Evolutionary conservation across 2,329 filamentous ascomycete species (phyloP), one percentile per base, ranked within the genome.

Genomic region (Fusarium ambrosium): DNA sequence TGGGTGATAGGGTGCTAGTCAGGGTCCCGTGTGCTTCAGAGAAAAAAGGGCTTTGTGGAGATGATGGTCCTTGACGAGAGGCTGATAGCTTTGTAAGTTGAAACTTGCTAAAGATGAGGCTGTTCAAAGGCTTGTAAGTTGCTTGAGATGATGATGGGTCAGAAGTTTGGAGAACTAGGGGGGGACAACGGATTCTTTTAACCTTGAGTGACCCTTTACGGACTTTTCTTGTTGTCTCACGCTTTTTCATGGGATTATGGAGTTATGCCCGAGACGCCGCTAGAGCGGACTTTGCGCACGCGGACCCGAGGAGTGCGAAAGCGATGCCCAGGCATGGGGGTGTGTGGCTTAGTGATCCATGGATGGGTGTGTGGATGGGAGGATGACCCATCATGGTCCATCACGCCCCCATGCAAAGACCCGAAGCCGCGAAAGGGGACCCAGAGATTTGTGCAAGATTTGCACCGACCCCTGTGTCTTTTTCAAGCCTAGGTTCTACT

Each of bases 241-340:
- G 60, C 64, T 58, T 68, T 61, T 61, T 68, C 72, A 71, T 76
- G 73, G 73, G 61, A 78, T 73, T 73, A 74, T 72, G 74, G 70
- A 65, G 77, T 78, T 78, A 78, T 78, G 79, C 68, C 78, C 74
- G 70, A 72, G 70, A 70, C 71, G 73, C 75, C 69, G 73, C 74
- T 72, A 75, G 60, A 72, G 76, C 81, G 81, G 81, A 81, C 72
- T 82, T 81, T 81, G 79, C 72, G 69, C 73, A 76, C 75, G 78
- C 79, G 79, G 78, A 72, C 79, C 80, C 80, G 80, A 80, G 77
- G 72, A 78, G 77, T 74, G 73, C 75, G 70, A 74, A 72, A 73
- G 39, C 36, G 70, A 71, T 69, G 63, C 61, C 62, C 63, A 64
- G 55, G 43, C 53, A 59, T 48, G 63, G 69, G 72, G 71, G 74